phyloP scores from a whole-genome alignment of 2,329 filamentous ascomycete genomes.

The Pseudogymnoascus sp. region DNA sequence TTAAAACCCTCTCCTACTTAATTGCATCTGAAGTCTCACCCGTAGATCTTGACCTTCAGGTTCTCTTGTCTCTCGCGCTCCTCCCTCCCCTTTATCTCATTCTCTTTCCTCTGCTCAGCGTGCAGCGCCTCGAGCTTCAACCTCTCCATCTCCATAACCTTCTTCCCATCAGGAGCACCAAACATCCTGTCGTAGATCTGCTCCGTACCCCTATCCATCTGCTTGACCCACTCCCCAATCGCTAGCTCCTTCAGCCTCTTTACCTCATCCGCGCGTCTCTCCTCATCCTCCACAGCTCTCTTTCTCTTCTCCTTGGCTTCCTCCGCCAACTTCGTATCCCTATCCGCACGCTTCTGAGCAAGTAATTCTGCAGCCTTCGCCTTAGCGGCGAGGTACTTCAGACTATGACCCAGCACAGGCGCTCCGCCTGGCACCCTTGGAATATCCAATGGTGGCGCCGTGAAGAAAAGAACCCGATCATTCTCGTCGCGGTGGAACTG shows the following conservation, averaged over 20 bases:
- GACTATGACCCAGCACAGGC: slow-evolving; percentile 36
- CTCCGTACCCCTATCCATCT: slow-evolving; percentile 20
- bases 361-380: slow-evolving; percentile 18
- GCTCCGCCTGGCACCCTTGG: slow-evolving; percentile 21
- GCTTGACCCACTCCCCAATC: slow-evolving; percentile 3
- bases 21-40: neutral
- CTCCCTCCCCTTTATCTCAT: neutral
- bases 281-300: slow-evolving; percentile 20
- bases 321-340: slow-evolving; percentile 29
- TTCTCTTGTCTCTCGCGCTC: neutral
- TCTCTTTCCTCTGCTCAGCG: neutral
- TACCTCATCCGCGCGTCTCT: slow-evolving; percentile 22
- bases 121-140: neutral
- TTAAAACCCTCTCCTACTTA: neutral
- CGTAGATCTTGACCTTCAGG: neutral
- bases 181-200: slow-evolving; percentile 23
- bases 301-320: slow-evolving; percentile 30
- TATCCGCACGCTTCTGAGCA: slow-evolving; percentile 11
- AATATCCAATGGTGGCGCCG: slow-evolving; percentile 50
- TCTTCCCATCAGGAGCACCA: slow-evolving; percentile 21
- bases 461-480: slow-evolving; percentile 61
- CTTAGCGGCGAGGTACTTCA: slow-evolving; percentile 41
- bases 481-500: slow-evolving; percentile 59
- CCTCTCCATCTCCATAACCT: slow-evolving; percentile 16
- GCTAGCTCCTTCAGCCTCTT: slow-evolving; percentile 25